These are phyloP conservation scores for Phytophthora cactorum DNA, from an alignment of 352 stramenopile species.

Conservation along the genomic window DNA sequence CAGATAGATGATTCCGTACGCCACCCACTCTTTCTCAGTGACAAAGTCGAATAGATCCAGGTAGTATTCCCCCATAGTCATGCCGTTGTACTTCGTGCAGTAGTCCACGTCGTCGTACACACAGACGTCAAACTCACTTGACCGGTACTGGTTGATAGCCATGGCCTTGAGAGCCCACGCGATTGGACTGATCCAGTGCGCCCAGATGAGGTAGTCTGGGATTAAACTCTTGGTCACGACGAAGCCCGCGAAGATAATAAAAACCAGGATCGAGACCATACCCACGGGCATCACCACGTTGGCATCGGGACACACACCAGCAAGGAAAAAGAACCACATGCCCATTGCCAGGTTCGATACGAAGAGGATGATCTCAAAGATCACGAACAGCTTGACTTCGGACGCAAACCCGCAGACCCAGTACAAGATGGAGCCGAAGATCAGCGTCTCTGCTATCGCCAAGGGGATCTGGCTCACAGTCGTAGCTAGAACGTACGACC, in stretches of 20 bases:
- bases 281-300: constrained; percentile 18
- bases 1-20: constrained; percentile 18
- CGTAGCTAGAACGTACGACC: constrained; percentile 15
- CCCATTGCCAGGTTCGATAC: constrained; percentile 16
- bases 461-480: constrained; percentile 21
- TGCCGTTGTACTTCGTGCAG: constrained; percentile 16
- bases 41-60: constrained; percentile 18
- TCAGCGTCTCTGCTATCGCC: constrained; percentile 18
- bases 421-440: constrained; percentile 21
- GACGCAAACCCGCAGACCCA: constrained; percentile 19
- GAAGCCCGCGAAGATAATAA: constrained; percentile 41
- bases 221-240: constrained; percentile 30
- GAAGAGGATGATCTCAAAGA: constrained; percentile 22
- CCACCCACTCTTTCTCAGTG: constrained; percentile 19
- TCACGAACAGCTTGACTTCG: constrained; percentile 17
- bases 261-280: constrained; percentile 25
- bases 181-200: constrained; percentile 57
- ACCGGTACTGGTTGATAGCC: constrained; percentile 42
- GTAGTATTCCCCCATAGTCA: constrained; percentile 25
- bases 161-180: constrained; percentile 40
- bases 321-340: constrained; percentile 20
- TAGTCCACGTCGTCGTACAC: constrained; percentile 13
- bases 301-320: constrained; percentile 11
- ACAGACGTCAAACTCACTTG: constrained; percentile 27
- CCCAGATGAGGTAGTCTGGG: constrained; percentile 46